Percentiles rank a stretch among this genome's conserved stretches.
Evolutionary conservation across 1,284 basidiomycete genomes (phyloP).

Genomic region (Ceratobasidium sp.): DNA sequence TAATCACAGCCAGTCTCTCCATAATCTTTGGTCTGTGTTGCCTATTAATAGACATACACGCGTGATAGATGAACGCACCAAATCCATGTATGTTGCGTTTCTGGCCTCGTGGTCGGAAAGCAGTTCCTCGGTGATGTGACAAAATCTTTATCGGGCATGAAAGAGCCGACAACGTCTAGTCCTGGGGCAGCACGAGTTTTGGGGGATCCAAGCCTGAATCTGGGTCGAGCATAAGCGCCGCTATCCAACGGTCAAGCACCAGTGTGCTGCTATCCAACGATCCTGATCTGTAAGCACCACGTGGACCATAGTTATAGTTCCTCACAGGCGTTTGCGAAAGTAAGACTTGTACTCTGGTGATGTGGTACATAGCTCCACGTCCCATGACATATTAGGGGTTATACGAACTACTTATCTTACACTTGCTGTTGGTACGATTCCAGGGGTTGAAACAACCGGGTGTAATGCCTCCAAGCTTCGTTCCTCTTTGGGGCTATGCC

Average conservation of each 20-base stretch:
- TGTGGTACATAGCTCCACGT: slow-evolving; percentile 86
- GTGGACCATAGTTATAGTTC: slow-evolving; percentile 78
- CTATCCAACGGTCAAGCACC: slow-evolving; percentile 88
- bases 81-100: slow-evolving; percentile 80
- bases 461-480: slow-evolving; percentile 42
- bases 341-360: slow-evolving; percentile 75
- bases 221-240: slow-evolving; percentile 88
- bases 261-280: slow-evolving; percentile 85
- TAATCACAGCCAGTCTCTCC: slow-evolving; percentile 88
- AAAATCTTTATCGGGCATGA: slow-evolving; percentile 43
- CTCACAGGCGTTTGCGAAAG: slow-evolving; percentile 87
- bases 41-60: slow-evolving; percentile 9
- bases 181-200: slow-evolving; percentile 92
- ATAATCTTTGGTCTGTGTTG: slow-evolving; percentile 81
- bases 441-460: slow-evolving; percentile 44
- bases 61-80: slow-evolving; percentile 61
- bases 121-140: not conserved
- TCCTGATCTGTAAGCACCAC: slow-evolving; percentile 85
- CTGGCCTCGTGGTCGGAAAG: not conserved
- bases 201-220: slow-evolving; percentile 88
- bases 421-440: slow-evolving; percentile 44
- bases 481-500: slow-evolving; percentile 29
- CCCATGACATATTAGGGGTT: slow-evolving; percentile 52
- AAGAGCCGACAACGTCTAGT: slow-evolving; percentile 57
- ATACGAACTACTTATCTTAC: not conserved